Conservation (phyloP, 139 green algal genomes). For the Trebouxia sp. region DNA sequence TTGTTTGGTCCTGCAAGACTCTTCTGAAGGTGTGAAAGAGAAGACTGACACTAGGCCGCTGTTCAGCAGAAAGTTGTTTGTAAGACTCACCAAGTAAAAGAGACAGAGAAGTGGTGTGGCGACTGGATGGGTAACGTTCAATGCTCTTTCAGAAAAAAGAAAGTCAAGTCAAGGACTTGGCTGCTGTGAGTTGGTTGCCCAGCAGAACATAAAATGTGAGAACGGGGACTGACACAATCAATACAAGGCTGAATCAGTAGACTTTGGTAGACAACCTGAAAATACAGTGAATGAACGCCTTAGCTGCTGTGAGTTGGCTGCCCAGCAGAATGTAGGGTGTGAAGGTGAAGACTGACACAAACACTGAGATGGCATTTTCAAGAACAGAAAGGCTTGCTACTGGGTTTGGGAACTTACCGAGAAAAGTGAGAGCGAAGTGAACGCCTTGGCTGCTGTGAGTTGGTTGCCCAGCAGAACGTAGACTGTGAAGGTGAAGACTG, state of each 20-base stretch:
- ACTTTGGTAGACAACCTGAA: too few relatives aligned
- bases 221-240: slow-evolving; percentile 53
- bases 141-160: slow-evolving; percentile 25
- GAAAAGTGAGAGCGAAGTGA: slow-evolving; percentile 41
- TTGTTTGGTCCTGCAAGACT: too few relatives aligned
- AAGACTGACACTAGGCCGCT: too few relatives aligned
- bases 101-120: too few relatives aligned
- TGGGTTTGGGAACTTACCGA: not conserved
- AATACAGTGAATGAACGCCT: not conserved
- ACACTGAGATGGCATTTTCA: not conserved
- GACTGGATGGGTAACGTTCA: too few relatives aligned
- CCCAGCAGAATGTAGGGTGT: not conserved
- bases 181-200: slow-evolving; percentile 47
- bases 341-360: not conserved
- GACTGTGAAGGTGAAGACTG: slow-evolving; percentile 51
- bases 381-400: not conserved
- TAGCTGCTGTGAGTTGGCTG: not conserved
- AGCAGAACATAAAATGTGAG: slow-evolving; percentile 54
- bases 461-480: slow-evolving; percentile 55
- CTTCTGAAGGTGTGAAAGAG: too few relatives aligned
- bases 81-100: too few relatives aligned
- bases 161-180: slow-evolving; percentile 41
- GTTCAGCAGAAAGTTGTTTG: too few relatives aligned
- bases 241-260: too few relatives aligned
- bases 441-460: slow-evolving; percentile 50